Evolutionary conservation across 2,329 filamentous ascomycete genomes (phyloP).

Genomic region (Hymenoscyphus occultus): DNA sequence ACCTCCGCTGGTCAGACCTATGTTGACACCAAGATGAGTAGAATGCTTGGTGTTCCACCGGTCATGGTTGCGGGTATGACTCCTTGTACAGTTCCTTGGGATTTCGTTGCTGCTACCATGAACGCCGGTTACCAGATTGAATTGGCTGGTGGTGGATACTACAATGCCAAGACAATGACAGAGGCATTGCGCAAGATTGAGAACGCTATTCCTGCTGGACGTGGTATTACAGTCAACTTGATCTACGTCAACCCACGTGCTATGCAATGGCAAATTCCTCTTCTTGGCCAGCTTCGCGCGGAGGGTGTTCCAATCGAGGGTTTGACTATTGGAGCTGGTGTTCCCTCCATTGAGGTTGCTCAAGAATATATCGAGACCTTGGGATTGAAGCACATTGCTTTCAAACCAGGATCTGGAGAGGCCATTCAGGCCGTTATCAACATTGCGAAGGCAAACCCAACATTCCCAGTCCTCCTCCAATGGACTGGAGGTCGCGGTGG

Average conservation of each 20-base stretch:
- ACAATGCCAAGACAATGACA: slow-evolving; percentile 77
- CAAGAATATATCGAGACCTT: slow-evolving; percentile 93
- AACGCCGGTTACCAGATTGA: slow-evolving; percentile 94
- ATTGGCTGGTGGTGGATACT: slow-evolving; percentile 86
- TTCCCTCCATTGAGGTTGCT: slow-evolving; percentile 88
- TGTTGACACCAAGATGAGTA: slow-evolving; percentile 95
- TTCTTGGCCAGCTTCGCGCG: slow-evolving; percentile 74
- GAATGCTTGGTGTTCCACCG: slow-evolving; percentile 78
- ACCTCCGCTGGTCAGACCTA: slow-evolving; percentile 86
- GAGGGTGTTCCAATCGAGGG: slow-evolving; percentile 91
- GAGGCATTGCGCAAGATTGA: slow-evolving; percentile 82
- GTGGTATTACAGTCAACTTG: slow-evolving; percentile 84
- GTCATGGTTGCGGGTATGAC: slow-evolving; percentile 95
- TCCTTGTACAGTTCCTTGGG: slow-evolving; percentile 82
- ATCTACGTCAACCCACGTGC: slow-evolving; percentile 89
- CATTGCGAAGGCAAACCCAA: slow-evolving; percentile 89
- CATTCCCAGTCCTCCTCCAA: slow-evolving; percentile 88
- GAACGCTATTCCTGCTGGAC: slow-evolving; percentile 75
- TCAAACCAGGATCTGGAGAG: slow-evolving; percentile 89
- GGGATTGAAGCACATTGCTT: slow-evolving; percentile 86
- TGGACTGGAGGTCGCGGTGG: slow-evolving; percentile 94
- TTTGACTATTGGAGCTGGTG: slow-evolving; percentile 87
- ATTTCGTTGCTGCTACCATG: slow-evolving; percentile 90
- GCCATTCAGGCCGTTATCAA: slow-evolving; percentile 88
- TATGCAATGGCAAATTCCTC: slow-evolving; percentile 89